Conservation (phyloP, 352 stramenopile species). For the Globisporangium ultimum region DNA sequence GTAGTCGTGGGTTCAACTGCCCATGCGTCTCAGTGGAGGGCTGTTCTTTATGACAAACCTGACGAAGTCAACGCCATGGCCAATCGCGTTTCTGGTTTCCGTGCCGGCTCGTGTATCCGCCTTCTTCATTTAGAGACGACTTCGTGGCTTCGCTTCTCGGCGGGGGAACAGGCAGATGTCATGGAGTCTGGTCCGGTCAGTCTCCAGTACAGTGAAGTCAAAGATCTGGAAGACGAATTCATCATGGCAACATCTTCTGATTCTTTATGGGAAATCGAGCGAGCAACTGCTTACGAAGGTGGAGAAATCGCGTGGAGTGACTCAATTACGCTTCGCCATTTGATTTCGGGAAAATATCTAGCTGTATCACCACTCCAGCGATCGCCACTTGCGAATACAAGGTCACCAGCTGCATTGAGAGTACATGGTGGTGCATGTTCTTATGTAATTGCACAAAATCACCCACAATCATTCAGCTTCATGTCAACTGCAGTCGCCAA, state of each 20-base stretch:
- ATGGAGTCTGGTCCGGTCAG: conserved; percentile 19
- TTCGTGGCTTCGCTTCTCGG: conserved; percentile 52
- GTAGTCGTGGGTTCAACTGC: conserved; percentile 50
- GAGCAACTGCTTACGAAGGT: conserved; percentile 42
- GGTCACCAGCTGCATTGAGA: conserved; percentile 19
- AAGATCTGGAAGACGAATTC: conserved; percentile 25
- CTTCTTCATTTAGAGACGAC: conserved; percentile 65
- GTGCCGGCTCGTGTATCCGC: conserved; percentile 52
- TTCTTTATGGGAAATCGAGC: conserved; percentile 65
- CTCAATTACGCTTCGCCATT: conserved; percentile 43
- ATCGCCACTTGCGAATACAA: conserved; percentile 15
- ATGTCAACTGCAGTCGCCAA: conserved; percentile 52
- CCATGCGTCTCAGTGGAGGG: conserved; percentile 58
- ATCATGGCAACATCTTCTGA: conserved; percentile 35
- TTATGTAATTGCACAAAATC: conserved; percentile 31
- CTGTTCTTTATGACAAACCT: conserved; percentile 47
- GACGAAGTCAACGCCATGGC: conserved; percentile 15
- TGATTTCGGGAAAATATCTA: conserved; percentile 58
- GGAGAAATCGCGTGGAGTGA: conserved; percentile 56
- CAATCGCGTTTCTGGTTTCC: conserved; percentile 20
- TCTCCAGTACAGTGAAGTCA: conserved; percentile 49
- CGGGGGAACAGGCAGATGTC: background rate
- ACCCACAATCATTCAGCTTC: conserved; percentile 51
- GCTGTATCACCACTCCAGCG: conserved; percentile 19
- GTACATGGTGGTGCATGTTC: conserved; percentile 17